A percentile compares a stretch with the other conserved stretches of the same genome.
Evolutionary conservation across 2,329 filamentous ascomycete species (phyloP).

Genomic region (Neonectria sp.): DNA sequence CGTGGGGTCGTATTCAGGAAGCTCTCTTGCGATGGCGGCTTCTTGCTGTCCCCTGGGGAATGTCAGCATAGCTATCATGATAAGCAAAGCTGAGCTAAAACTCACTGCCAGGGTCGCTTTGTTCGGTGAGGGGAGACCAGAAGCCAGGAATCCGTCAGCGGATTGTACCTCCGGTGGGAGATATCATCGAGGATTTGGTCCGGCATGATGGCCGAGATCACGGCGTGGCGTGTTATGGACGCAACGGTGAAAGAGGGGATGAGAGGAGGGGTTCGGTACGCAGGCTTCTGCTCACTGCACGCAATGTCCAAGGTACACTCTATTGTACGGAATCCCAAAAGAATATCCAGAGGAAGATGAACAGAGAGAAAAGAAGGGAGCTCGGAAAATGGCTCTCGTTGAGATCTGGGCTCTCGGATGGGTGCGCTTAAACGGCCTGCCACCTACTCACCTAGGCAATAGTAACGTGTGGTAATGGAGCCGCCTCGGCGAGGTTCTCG

Average conservation of each 20-base stretch:
- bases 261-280: constrained; percentile 12
- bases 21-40: constrained; percentile 73
- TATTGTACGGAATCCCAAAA: constrained; percentile 2
- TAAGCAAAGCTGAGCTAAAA: constrained; percentile 32
- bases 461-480: constrained; percentile 27
- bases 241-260: constrained; percentile 10
- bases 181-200: constrained; percentile 92
- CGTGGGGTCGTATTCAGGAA: constrained; percentile 87
- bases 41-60: constrained; percentile 81
- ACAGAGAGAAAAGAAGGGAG: neutral
- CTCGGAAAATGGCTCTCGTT: constrained; percentile 23
- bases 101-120: constrained; percentile 98
- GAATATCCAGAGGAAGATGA: neutral
- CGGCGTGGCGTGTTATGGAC: constrained; percentile 33
- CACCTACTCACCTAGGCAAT: constrained; percentile 7
- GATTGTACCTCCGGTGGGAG: constrained; percentile 95
- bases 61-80: constrained; percentile 19
- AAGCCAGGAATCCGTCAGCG: constrained; percentile 90
- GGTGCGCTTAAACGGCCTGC: constrained; percentile 29
- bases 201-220: constrained; percentile 67
- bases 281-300: constrained; percentile 3
- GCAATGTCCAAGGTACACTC: neutral
- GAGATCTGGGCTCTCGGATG: constrained; percentile 15
- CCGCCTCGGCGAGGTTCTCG: constrained; percentile 45
- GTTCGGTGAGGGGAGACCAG: constrained; percentile 96